Percentiles rank a stretch among this genome's conserved stretches.
phyloP scores from a whole-genome alignment of 306 rosid species.

The Sicyos edulis region DNA sequence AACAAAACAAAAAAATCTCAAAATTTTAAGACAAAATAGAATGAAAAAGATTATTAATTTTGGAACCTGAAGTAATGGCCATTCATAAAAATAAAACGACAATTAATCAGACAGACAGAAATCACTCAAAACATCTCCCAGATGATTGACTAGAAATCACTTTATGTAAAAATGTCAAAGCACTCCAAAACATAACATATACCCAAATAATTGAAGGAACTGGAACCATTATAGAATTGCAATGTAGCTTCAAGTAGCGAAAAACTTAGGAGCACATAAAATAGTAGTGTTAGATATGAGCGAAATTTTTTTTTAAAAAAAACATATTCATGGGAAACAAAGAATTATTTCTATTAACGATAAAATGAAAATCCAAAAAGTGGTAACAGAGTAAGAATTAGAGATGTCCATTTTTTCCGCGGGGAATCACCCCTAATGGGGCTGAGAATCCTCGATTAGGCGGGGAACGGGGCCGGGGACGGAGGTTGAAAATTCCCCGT shows the following conservation, averaged over 20 bases:
- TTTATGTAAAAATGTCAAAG: neutral
- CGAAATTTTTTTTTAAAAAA: neutral
- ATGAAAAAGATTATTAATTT: neutral
- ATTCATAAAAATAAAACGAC: neutral
- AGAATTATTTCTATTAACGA: neutral
- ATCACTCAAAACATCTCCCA: neutral
- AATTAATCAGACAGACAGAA: neutral
- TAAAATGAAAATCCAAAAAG: neutral
- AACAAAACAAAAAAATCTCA: too few species aligned
- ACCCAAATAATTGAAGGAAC: neutral
- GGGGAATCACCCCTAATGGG: too few species aligned
- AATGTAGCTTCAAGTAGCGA: neutral
- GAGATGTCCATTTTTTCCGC: too few species aligned
- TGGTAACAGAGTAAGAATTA: neutral
- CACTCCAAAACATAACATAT: neutral
- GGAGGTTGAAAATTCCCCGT: too few species aligned
- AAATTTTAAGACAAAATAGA: neutral
- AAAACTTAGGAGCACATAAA: neutral
- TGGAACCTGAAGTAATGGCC: neutral
- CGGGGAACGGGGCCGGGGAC: too few species aligned
- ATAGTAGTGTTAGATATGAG: neutral
- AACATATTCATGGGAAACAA: neutral
- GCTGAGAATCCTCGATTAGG: too few species aligned
- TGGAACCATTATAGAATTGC: neutral
- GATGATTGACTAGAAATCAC: neutral